A percentile compares a stretch with the other conserved stretches of the same genome.
phyloP scores from a whole-genome alignment of 441 rosid species.

The Erysimum cheiri region DNA sequence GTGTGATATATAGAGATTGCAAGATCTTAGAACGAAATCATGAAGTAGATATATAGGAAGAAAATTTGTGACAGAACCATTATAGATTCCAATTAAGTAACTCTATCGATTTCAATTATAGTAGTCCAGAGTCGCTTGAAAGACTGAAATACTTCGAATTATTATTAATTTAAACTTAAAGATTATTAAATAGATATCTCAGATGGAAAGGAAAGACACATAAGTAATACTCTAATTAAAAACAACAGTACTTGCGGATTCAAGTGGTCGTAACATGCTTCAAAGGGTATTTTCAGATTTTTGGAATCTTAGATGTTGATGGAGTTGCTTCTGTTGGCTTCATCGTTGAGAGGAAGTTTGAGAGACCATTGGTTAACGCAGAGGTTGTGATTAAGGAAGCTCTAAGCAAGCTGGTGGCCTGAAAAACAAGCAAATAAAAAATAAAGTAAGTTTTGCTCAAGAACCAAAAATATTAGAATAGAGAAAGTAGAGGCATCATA shows the following conservation, averaged over 20 bases:
- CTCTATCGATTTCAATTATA: too few species aligned
- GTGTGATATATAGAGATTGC: neutral
- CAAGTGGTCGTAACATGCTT: neutral
- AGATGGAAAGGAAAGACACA: neutral
- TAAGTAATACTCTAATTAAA: neutral
- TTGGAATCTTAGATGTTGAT: neutral
- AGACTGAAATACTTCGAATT: too few species aligned
- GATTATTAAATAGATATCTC: neutral
- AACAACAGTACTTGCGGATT: neutral
- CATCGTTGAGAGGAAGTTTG: conserved; percentile 13
- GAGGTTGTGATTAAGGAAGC: conserved; percentile 34
- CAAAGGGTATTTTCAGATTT: conserved; percentile 15
- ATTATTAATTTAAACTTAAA: too few species aligned
- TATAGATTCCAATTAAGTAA: too few species aligned
- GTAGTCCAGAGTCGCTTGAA: too few species aligned
- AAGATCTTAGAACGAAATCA: neutral
- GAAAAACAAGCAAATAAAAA: too few species aligned
- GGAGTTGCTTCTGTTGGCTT: conserved; percentile 14
- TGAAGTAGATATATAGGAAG: neutral
- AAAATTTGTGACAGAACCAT: neutral
- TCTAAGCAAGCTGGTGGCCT: conserved; percentile 30
- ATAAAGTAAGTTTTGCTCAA: neutral
- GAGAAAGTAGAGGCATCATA: neutral
- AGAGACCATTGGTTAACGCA: conserved; percentile 40
- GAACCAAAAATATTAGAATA: neutral